These are phyloP conservation scores for Euptelea pleiosperma DNA, from an alignment of 164 flowering plant genomes.

Conservation along the genomic window DNA sequence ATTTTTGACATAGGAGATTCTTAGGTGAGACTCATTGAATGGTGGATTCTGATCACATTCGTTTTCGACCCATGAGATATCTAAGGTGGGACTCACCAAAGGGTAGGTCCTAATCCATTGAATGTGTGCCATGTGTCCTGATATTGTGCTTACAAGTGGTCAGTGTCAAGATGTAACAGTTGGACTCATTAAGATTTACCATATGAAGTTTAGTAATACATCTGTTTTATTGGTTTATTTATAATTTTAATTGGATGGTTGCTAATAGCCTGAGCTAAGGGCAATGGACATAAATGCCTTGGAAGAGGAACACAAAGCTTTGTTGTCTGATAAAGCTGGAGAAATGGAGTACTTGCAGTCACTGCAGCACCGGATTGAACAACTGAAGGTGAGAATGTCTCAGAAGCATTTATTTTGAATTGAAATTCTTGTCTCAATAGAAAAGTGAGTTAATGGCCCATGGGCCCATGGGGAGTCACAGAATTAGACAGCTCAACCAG, in stretches of 20 bases:
- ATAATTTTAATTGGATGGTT: neutral
- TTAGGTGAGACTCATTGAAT: no score
- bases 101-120: no score
- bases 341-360: slow-evolving; percentile 53
- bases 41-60: no score
- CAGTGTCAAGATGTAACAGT: no score
- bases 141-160: no score
- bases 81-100: no score
- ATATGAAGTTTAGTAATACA: no score
- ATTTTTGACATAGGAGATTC: no score
- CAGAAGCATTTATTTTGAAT: neutral
- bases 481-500: neutral
- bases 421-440: neutral
- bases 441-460: neutral
- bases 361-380: slow-evolving; percentile 42
- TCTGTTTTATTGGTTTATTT: neutral
- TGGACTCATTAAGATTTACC: no score
- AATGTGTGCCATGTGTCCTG: no score
- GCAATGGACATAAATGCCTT: slow-evolving; percentile 44
- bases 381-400: slow-evolving; percentile 44
- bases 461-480: neutral
- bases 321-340: slow-evolving; percentile 63
- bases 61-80: no score
- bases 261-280: slow-evolving; percentile 50
- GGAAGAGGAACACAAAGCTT: slow-evolving; percentile 60